Conservation (phyloP, 2,329 filamentous ascomycete genomes). For the Cylindrodendrum hubeiense region DNA sequence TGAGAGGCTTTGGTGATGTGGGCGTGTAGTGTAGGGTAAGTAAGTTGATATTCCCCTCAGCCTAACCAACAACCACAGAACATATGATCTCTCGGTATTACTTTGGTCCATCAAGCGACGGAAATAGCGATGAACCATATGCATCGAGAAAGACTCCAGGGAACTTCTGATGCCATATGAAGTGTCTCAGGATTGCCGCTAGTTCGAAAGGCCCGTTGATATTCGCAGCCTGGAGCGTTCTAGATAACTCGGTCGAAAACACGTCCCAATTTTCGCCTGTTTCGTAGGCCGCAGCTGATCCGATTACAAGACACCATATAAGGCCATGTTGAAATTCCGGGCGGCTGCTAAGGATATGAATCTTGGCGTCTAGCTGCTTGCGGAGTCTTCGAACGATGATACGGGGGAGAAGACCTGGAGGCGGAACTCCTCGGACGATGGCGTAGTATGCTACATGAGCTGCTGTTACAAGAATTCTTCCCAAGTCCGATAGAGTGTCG, state of each 20-base stretch:
- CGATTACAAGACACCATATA: slow-evolving; percentile 27
- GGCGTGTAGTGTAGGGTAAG: neutral
- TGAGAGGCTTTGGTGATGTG: too few relatives aligned
- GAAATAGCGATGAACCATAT: slow-evolving; percentile 13
- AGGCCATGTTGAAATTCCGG: slow-evolving; percentile 20
- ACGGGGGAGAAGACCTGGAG: slow-evolving; percentile 1
- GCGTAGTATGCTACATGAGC: slow-evolving; percentile 23
- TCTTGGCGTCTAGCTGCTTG: slow-evolving; percentile 1
- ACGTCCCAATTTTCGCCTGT: slow-evolving; percentile 20
- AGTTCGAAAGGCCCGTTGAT: slow-evolving; percentile 1
- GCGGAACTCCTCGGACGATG: slow-evolving; percentile 19
- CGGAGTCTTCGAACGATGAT: slow-evolving; percentile 10
- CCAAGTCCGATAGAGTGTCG: slow-evolving; percentile 5
- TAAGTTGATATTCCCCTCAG: too few relatives aligned
- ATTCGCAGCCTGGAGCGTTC: neutral
- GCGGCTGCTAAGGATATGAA: neutral
- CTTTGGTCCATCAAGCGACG: neutral
- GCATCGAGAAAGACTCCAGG: slow-evolving; percentile 13
- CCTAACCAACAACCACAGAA: neutral
- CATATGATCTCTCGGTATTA: neutral
- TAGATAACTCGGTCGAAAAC: slow-evolving; percentile 20
- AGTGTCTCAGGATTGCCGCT: slow-evolving; percentile 5
- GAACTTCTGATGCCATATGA: slow-evolving; percentile 25
- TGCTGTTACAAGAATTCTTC: slow-evolving; percentile 17
- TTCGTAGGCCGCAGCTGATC: slow-evolving; percentile 17